These are phyloP conservation scores for Rutstroemia sp. DNA, from an alignment of 2,329 filamentous ascomycete species.

Conservation along the genomic window DNA sequence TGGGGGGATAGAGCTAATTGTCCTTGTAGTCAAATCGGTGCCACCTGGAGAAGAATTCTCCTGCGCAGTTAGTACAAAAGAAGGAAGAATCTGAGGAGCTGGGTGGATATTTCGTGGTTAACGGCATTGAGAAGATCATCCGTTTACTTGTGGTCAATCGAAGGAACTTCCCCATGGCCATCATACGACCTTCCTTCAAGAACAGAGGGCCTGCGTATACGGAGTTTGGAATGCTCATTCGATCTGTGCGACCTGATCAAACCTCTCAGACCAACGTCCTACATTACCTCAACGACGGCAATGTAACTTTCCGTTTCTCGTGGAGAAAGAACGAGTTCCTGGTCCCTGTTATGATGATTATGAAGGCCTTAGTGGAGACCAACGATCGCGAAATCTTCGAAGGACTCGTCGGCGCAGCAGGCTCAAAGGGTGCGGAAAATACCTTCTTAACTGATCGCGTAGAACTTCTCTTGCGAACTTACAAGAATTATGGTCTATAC, in stretches of 20 bases:
- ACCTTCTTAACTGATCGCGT: slow-evolving; percentile 94
- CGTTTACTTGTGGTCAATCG: slow-evolving; percentile 84
- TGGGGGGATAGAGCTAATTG: slow-evolving; percentile 18
- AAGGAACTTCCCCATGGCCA: slow-evolving; percentile 92
- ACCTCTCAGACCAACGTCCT: slow-evolving; percentile 96
- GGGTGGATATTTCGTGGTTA: slow-evolving; percentile 95
- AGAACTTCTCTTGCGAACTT: slow-evolving; percentile 84
- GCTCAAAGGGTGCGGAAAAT: slow-evolving; percentile 71
- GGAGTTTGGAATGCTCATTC: slow-evolving; percentile 81
- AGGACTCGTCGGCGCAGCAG: slow-evolving; percentile 72
- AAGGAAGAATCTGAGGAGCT: slow-evolving; percentile 97
- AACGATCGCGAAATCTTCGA: slow-evolving; percentile 97
- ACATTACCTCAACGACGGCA: slow-evolving; percentile 92
- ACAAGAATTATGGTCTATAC: slow-evolving; percentile 84
- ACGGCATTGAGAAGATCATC: slow-evolving; percentile 95
- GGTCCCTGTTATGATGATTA: slow-evolving; percentile 91
- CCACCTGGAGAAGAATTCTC: slow-evolving; percentile 80
- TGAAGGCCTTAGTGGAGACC: slow-evolving; percentile 91
- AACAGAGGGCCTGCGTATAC: slow-evolving; percentile 85
- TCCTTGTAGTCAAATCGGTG: slow-evolving; percentile 69
- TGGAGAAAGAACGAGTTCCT: slow-evolving; percentile 97
- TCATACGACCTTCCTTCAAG: slow-evolving; percentile 81
- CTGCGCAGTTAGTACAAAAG: slow-evolving; percentile 70
- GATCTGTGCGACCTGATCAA: slow-evolving; percentile 92
- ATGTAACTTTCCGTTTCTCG: slow-evolving; percentile 93